Evolutionary conservation across 2,329 filamentous ascomycete species (phyloP).

Genomic region (Rutstroemia sp.): DNA sequence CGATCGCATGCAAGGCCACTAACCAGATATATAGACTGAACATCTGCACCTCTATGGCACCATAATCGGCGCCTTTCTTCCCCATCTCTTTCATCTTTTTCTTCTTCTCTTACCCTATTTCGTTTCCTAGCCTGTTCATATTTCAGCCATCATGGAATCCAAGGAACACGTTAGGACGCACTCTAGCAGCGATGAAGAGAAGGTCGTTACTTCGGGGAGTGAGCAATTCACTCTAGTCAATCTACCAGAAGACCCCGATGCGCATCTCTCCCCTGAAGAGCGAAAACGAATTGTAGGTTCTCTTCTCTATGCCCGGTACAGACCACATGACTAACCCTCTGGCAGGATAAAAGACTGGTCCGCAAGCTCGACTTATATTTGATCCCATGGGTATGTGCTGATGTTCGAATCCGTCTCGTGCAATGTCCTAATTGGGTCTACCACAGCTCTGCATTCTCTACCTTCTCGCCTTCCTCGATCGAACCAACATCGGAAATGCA

Average conservation of each 20-base stretch:
- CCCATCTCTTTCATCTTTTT: background rate
- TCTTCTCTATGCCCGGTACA: background rate
- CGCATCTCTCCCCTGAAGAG: slow-evolving; percentile 56
- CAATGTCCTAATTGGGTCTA: slow-evolving; percentile 34
- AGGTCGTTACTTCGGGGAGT: background rate
- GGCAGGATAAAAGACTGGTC: slow-evolving; percentile 53
- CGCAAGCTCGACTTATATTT: slow-evolving; percentile 54
- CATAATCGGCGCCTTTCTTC: too few relatives aligned
- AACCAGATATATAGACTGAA: too few relatives aligned
- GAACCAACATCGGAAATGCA: slow-evolving; percentile 75
- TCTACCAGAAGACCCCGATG: slow-evolving; percentile 48
- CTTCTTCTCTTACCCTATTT: background rate
- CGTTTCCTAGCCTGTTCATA: background rate
- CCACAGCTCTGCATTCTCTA: slow-evolving; percentile 62
- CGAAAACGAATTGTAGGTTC: slow-evolving; percentile 48
- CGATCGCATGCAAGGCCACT: background rate
- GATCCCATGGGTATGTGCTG: slow-evolving; percentile 45
- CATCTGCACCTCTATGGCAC: too few relatives aligned
- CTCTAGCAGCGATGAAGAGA: slow-evolving; percentile 7
- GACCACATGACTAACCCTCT: background rate
- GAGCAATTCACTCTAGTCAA: background rate
- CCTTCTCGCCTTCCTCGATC: slow-evolving; percentile 65
- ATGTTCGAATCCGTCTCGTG: background rate
- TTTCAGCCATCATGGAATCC: slow-evolving; percentile 2
- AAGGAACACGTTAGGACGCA: background rate